Evolutionary conservation across 345 rosid species (phyloP), one percentile per base, ranked within the genome.

Genomic region (Limnanthes douglasii): DNA sequence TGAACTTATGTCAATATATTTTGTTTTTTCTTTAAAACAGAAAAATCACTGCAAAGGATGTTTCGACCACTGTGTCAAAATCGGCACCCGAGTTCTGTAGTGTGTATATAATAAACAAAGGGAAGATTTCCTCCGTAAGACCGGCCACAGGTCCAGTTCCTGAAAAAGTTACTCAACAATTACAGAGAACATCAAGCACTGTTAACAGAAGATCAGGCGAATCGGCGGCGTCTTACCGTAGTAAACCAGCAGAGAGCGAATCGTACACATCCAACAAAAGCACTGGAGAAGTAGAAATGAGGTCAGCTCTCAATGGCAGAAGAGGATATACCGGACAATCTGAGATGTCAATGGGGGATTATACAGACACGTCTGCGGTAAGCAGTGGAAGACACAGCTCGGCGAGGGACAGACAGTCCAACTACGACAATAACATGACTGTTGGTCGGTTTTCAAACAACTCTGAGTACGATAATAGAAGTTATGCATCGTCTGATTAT

Each of bases 71-170:
- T 4, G 82, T 86, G 36, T 48, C 66, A 9, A 82, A 70, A 56
- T 65, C 36, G 24, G 81, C 71, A 22, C 88, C 93, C 0, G 79
- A 41, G 13, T 82, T 57, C 54, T 86, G 94, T 43, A 69, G 78
- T 0, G 82, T 86, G 1, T 82, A 86, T 47, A 46, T 73, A 50
- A 86, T 86, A 20, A 47, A 54, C 26, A 78, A 70, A 73, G 77
- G 73, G 28, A 78, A 66, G 46, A 64, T 78, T 16, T 59, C 79
- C 0, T 65, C 86, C 0, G 66, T 70, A 9, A 59, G 57, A 57
- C 30, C 74, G 2, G 93, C 90, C 10, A 41, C 73, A 1, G 20
- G 45, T 39, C 23, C 56, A 4, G 44, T 55, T 16, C 90, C 92
- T 3, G 12, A 51, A 8, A 59, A n/a, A 48, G 15, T 54, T 32